These are phyloP conservation scores for Caulochytrium protostelioides DNA, from an alignment of 371 early-diverging fungal species.

Conservation along the genomic window DNA sequence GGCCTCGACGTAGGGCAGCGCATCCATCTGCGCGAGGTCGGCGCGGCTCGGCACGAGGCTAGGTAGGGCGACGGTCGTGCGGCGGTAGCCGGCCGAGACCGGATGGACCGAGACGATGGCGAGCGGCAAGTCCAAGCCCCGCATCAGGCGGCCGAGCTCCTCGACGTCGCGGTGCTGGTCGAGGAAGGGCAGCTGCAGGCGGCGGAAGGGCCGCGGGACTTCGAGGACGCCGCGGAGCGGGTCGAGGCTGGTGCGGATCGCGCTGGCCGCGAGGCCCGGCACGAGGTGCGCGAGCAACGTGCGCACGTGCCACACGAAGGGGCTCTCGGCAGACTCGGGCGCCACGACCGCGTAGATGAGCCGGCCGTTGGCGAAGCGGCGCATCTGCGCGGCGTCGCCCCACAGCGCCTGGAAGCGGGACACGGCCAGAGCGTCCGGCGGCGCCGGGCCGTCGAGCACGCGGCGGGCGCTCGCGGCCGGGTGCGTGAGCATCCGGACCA, in stretches of 20 bases:
- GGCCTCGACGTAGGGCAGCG: constrained; percentile 44
- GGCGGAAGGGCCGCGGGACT: too few relatives aligned
- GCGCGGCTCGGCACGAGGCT: too few relatives aligned
- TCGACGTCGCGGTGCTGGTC: too few relatives aligned
- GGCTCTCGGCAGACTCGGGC: constrained; percentile 38
- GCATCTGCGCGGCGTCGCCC: constrained; percentile 59
- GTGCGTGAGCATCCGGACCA: constrained; percentile 56
- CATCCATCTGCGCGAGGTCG: too few relatives aligned
- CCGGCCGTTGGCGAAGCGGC: constrained; percentile 72
- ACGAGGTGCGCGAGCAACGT: constrained; percentile 25
- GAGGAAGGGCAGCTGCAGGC: too few relatives aligned
- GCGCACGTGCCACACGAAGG: constrained; percentile 39
- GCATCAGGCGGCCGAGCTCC: constrained; percentile 40
- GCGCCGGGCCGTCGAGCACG: constrained; percentile 60
- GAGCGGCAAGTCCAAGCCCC: constrained; percentile 49
- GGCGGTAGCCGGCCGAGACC: constrained; percentile 41
- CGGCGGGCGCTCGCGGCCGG: constrained; percentile 36
- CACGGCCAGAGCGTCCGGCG: constrained; percentile 35
- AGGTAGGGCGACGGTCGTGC: constrained; percentile 56
- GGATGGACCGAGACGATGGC: constrained; percentile 46
- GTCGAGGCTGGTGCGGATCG: constrained; percentile 19
- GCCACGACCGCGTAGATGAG: constrained; percentile 64
- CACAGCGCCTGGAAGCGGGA: constrained; percentile 54
- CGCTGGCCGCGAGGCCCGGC: constrained; percentile 25
- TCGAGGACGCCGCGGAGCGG: too few relatives aligned